phyloP scores from a whole-genome alignment of 352 stramenopile species.

The Pythium insidiosum region DNA sequence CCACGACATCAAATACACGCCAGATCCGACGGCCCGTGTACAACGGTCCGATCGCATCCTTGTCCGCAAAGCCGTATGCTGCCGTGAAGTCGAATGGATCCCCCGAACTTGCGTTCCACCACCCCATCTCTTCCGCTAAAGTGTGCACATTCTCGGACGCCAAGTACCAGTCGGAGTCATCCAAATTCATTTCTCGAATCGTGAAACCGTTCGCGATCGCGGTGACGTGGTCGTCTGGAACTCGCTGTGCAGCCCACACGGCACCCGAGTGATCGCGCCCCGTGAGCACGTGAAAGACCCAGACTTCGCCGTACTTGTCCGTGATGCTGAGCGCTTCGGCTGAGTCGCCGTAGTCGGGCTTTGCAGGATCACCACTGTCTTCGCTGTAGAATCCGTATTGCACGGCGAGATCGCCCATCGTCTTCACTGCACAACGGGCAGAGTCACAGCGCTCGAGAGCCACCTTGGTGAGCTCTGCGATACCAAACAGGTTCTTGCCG shows the following conservation, averaged over 20 bases:
- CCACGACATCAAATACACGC: conserved; percentile 78
- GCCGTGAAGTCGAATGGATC: conserved; percentile 64
- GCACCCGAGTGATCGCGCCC: conserved; percentile 79
- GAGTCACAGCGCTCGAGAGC: conserved; percentile 86
- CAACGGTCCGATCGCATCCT: conserved; percentile 47
- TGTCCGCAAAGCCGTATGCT: conserved; percentile 56
- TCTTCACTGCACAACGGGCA: conserved; percentile 71
- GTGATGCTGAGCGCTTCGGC: conserved; percentile 83
- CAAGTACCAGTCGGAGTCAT: conserved; percentile 78
- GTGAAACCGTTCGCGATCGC: conserved; percentile 91
- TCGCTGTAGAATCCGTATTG: conserved; percentile 93
- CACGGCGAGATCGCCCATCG: conserved; percentile 90
- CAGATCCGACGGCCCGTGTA: conserved; percentile 84
- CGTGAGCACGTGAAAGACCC: conserved; percentile 93
- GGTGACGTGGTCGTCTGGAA: conserved; percentile 86
- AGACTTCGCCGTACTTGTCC: conserved; percentile 85
- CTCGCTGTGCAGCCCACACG: conserved; percentile 91
- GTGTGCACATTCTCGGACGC: conserved; percentile 82
- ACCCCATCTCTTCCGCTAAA: conserved; percentile 80
- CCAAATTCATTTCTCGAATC: conserved; percentile 84
- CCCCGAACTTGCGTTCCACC: conserved; percentile 51
- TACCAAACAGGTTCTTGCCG: conserved; percentile 86
- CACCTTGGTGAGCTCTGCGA: conserved; percentile 86
- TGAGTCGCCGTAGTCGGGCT: conserved; percentile 57
- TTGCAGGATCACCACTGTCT: conserved; percentile 55